Base-by-base conservation (phyloP, 257 asterid genomes). In the Solanum peruvianum region DNA sequence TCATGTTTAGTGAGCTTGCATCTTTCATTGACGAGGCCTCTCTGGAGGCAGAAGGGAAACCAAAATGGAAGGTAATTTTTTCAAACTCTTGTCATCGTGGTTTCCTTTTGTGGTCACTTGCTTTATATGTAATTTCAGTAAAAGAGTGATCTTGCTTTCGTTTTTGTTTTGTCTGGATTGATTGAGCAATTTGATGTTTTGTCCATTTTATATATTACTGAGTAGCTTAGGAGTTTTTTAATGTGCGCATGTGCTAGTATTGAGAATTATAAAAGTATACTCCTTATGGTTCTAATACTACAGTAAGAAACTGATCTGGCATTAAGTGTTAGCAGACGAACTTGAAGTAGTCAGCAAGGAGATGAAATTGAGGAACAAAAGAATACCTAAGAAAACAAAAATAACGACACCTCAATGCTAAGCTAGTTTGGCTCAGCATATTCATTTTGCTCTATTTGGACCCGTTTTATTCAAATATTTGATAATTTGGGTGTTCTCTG, bases 1-100 rank as follows among this genome's bases (percentile, higher is more conserved):
- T 95, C 87, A 96, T 97, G 99, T 97, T 96, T 92, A 93, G 98
- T 47, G 99, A 97, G 92, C 99, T 97, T 89, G 91, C 99, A 9
- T 94, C 99, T 86, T 97, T 96, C 93, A 93, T 95, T 70, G 99
- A 97, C 81, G 99, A 97, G 89, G 93, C 95, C 86, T 95, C 99
- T 85, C 90, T 93, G 88, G 99, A 97, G 90, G 93, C 98, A 29
- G 99, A 97, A 91, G 99, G 97, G 89, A 97, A 96, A 86, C 97
- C 99, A 64, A 97, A 97, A 90, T 97, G 99, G 99, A 97, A 97
- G 99, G 99, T 97, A 94, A 35, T 44, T 56, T 72, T 45, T 52
- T 42, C 52, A 86, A 70, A 72, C 52, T 25, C 84, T 72, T 86
- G 45, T 49, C 45, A 49, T 23, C 60, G 58, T 83, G 62, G 31